Evolutionary conservation across 805 yeast species (phyloP).

Genomic region (Candida nanaspora): DNA sequence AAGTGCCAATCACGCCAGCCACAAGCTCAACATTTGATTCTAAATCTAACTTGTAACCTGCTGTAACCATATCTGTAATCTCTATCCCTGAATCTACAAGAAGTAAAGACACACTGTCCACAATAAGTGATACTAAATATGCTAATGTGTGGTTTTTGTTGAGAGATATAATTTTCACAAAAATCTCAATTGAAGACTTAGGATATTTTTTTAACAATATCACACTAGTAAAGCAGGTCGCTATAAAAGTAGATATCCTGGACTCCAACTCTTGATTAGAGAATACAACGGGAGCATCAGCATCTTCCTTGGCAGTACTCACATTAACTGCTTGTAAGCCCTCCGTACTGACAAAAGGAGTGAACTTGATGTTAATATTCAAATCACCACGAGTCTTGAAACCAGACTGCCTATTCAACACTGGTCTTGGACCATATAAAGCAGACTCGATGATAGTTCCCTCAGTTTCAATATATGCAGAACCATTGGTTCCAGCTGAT

Average conservation of each 20-base stretch:
- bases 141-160: constrained; percentile 26
- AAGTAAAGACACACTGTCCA: constrained; percentile 65
- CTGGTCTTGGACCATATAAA: constrained; percentile 87
- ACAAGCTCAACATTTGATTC: constrained; percentile 10
- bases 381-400: constrained; percentile 26
- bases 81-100: constrained; percentile 83
- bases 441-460: constrained; percentile 57
- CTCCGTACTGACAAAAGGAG: constrained; percentile 31
- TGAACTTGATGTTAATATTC: constrained; percentile 30
- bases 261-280: constrained; percentile 5
- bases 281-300: not conserved
- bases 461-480: constrained; percentile 68
- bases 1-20: constrained; percentile 23
- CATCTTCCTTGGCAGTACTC: constrained; percentile 29
- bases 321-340: constrained; percentile 5
- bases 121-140: constrained; percentile 34
- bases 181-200: constrained; percentile 79
- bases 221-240: constrained; percentile 28
- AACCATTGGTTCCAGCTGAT: constrained; percentile 71
- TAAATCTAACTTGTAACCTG: constrained; percentile 30
- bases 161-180: constrained; percentile 57
- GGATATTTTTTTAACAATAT: constrained; percentile 71
- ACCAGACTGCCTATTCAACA: constrained; percentile 14
- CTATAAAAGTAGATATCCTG: constrained; percentile 33
- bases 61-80: constrained; percentile 65